Conservation (phyloP, 805 yeast genomes). For the Kuraishia cidri region DNA sequence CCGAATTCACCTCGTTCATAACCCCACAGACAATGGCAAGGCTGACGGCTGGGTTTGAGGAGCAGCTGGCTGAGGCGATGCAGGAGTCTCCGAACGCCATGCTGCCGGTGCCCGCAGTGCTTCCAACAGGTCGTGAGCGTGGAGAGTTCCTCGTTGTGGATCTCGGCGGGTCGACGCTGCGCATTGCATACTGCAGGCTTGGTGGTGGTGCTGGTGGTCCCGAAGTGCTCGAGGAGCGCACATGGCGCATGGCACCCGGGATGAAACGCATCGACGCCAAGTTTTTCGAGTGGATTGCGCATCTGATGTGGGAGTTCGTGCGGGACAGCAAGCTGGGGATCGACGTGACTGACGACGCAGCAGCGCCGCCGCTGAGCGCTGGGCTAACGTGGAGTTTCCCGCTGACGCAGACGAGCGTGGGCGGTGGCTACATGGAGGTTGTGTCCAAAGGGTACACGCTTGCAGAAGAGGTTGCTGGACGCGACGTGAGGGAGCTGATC, state of each 20-base stretch:
- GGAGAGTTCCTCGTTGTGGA: constrained; percentile 35
- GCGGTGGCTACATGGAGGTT: constrained; percentile 34
- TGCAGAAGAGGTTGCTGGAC: constrained; percentile 27
- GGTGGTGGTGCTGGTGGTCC: constrained; percentile 4
- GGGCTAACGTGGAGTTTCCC: constrained; percentile 58
- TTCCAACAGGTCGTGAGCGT: constrained; percentile 8
- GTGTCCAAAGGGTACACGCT: constrained; percentile 56
- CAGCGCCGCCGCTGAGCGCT: neutral
- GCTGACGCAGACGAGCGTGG: constrained; percentile 27
- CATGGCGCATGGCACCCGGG: constrained; percentile 28
- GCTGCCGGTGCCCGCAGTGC: constrained; percentile 5
- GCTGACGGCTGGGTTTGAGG: neutral
- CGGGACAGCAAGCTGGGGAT: constrained; percentile 2
- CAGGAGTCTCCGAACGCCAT: constrained; percentile 5
- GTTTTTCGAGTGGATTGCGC: constrained; percentile 35
- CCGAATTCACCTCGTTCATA: neutral
- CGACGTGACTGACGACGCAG: neutral
- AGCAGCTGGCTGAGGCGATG: neutral
- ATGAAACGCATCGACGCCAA: constrained; percentile 27
- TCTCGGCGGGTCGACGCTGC: constrained; percentile 47
- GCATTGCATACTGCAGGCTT: constrained; percentile 18
- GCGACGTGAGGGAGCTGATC: constrained; percentile 32
- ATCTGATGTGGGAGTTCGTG: constrained; percentile 20
- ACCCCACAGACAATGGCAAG: neutral
- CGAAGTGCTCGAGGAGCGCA: constrained; percentile 8